Evolutionary conservation across 495 filamentous ascomycete species (phyloP).

Genomic region (Thermochaetoides thermophila): DNA sequence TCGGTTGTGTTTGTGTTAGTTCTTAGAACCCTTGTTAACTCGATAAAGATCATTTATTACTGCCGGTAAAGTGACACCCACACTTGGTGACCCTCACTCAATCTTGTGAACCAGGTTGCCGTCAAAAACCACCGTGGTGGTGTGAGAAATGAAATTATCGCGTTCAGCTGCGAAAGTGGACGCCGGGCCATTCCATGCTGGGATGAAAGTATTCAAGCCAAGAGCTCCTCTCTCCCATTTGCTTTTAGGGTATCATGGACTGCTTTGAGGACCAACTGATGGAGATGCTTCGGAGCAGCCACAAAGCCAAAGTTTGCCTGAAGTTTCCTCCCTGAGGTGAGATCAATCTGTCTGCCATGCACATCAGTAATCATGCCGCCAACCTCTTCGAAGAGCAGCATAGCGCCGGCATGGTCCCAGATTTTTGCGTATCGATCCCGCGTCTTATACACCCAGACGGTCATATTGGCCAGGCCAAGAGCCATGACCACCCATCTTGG

Average conservation of each 20-base stretch:
- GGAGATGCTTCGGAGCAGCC: slow-evolving; percentile 24
- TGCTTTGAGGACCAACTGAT: slow-evolving; percentile 20
- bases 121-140: too few species aligned
- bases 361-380: slow-evolving; percentile 51
- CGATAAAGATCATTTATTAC: too few species aligned
- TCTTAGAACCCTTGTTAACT: too few species aligned
- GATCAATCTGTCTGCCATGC: slow-evolving; percentile 37
- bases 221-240: slow-evolving; percentile 6
- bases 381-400: slow-evolving; percentile 50
- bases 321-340: slow-evolving; percentile 29
- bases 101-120: too few species aligned
- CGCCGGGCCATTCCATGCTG: too few species aligned
- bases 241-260: slow-evolving; percentile 21
- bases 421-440: slow-evolving; percentile 41
- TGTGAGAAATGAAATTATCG: too few species aligned
- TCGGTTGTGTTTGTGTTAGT: too few species aligned
- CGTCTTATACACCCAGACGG: slow-evolving; percentile 45
- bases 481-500: slow-evolving; percentile 49
- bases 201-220: too few species aligned
- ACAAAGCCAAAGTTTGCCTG: slow-evolving; percentile 35
- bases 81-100: too few species aligned
- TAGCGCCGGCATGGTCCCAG: slow-evolving; percentile 60
- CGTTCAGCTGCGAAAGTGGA: too few species aligned
- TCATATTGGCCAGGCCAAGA: slow-evolving; percentile 42
- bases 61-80: too few species aligned